Evolutionary conservation across 2,329 filamentous ascomycete species (phyloP), one percentile per base, ranked within the genome.

Genomic region (Emergomyces africanus): DNA sequence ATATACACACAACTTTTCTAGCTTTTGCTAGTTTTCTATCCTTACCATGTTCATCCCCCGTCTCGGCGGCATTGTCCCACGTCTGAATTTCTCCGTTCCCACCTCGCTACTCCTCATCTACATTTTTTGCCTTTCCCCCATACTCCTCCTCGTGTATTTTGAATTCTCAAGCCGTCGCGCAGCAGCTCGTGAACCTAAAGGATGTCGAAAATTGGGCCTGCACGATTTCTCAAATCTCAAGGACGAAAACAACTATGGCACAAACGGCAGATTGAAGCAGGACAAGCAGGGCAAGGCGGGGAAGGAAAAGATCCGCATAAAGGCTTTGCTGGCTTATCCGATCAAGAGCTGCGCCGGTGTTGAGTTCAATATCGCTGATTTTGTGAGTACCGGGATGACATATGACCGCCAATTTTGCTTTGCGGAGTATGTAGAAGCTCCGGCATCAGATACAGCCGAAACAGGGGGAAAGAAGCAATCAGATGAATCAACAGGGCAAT

Each of bases 321-420:
- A 89, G 70, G 88, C 87, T 59, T 77, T 95, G 57, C 86, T 85
- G 74, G 81, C 90, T 61, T 92, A 94, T 71, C 90, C 91, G 0
- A 75, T 96, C 70, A 92, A 95, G 74, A 89, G 87, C 59, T 95
- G 90, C 70, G 78, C 77, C 59, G 88, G 87, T 33, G 83, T 95
- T 58, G 89, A 94, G 73, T 72, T 96, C 53, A 74, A 81, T 57
- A 75, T 79, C 61, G 82, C 82, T 61, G 80, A 82, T 58, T 79
- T 94, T 18, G 73, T 89, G 51, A 76, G 82, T 5, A 83, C 82
- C 2, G 90, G 90, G 1, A 78, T 95, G 59, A 81, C 86, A 69
- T 88, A 87, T 71, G 90, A 96, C 72, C 83, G 90, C 5, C 82
- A 92, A 65, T 95, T 90, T 75, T 86, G 84, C 54, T 89, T 96